A percentile compares a stretch with the other conserved stretches of the same genome.
Conservation (phyloP, 2,329 filamentous ascomycete species). For the Blumeria graminis region DNA sequence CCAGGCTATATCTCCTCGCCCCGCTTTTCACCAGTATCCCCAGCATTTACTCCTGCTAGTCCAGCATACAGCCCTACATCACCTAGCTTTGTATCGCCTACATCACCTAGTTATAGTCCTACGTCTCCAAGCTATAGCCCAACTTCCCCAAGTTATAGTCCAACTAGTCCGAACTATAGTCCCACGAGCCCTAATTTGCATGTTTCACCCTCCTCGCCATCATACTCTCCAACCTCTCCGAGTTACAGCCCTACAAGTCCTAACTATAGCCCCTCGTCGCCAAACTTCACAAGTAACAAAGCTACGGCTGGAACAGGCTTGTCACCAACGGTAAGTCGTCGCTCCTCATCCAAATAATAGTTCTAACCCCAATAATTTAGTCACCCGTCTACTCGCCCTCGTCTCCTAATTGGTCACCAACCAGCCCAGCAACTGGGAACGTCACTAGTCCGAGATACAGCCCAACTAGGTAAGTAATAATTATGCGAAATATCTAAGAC, state of each 20-base stretch:
- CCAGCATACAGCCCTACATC: conserved; percentile 16
- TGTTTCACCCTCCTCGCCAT: conserved; percentile 2
- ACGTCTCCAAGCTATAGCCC: conserved; percentile 2
- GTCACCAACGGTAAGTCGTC: conserved; percentile 1
- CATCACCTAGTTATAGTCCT: conserved; percentile 13
- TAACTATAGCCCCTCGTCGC: conserved; percentile 3
- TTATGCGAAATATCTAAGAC: neutral
- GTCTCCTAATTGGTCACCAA: conserved; percentile 3
- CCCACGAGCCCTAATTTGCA: conserved; percentile 2
- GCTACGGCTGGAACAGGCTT: conserved; percentile 1
- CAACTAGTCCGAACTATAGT: conserved; percentile 1
- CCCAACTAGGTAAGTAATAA: conserved; percentile 1
- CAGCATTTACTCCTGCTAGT: conserved; percentile 16
- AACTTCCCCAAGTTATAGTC: conserved; percentile 1
- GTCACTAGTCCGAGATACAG: conserved; percentile 2
- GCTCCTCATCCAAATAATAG: neutral
- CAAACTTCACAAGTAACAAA: conserved; percentile 1
- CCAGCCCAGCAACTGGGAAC: conserved; percentile 1
- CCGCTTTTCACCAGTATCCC: conserved; percentile 33
- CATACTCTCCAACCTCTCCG: conserved; percentile 1
- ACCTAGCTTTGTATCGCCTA: conserved; percentile 22
- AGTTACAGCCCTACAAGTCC: conserved; percentile 3
- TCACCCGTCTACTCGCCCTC: conserved; percentile 1
- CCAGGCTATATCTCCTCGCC: conserved; percentile 24
- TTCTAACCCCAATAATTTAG: neutral